phyloP scores from a whole-genome alignment of 331 rosid genomes.

The Ulmus americana region DNA sequence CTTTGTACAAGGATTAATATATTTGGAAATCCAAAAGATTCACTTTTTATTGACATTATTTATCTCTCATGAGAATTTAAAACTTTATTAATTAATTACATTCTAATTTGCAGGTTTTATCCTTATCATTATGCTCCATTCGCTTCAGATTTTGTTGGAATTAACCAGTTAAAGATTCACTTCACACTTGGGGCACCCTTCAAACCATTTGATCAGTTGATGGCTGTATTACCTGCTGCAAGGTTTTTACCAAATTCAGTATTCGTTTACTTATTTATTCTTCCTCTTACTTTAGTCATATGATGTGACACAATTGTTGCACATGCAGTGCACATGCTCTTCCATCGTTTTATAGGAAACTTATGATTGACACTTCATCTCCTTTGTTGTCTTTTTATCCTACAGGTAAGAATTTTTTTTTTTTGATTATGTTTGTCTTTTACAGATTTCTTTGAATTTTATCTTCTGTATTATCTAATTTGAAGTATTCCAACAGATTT shows the following conservation, averaged over 20 bases:
- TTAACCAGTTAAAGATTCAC: slow-evolving; percentile 2
- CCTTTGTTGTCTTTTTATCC: slow-evolving; percentile 26
- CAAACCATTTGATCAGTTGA: slow-evolving; percentile 31
- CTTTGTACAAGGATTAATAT: too few species aligned
- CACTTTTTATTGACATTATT: not conserved
- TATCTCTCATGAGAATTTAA: not conserved
- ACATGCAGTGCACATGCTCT: slow-evolving; percentile 29
- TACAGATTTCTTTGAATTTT: not conserved
- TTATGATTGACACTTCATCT: slow-evolving; percentile 24
- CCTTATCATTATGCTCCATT: slow-evolving; percentile 34
- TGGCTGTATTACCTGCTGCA: slow-evolving; percentile 30
- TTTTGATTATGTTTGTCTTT: not conserved
- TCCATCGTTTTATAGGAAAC: slow-evolving; percentile 23
- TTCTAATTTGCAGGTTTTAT: slow-evolving; percentile 23
- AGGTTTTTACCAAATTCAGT: slow-evolving; percentile 14
- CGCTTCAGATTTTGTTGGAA: slow-evolving; percentile 21
- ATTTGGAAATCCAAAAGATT: not conserved
- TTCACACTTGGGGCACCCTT: slow-evolving; percentile 26
- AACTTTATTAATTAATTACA: not conserved
- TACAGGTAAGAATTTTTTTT: slow-evolving; percentile 4
- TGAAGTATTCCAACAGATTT: slow-evolving; percentile 12
- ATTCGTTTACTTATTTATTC: not conserved
- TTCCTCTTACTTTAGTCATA: not conserved
- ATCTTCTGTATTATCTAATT: not conserved
- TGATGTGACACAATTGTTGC: slow-evolving; percentile 9